Percentiles rank a stretch among this genome's conserved stretches.
phyloP scores from a whole-genome alignment of 768 basidiomycete genomes.

The Collybiopsis luxurians region DNA sequence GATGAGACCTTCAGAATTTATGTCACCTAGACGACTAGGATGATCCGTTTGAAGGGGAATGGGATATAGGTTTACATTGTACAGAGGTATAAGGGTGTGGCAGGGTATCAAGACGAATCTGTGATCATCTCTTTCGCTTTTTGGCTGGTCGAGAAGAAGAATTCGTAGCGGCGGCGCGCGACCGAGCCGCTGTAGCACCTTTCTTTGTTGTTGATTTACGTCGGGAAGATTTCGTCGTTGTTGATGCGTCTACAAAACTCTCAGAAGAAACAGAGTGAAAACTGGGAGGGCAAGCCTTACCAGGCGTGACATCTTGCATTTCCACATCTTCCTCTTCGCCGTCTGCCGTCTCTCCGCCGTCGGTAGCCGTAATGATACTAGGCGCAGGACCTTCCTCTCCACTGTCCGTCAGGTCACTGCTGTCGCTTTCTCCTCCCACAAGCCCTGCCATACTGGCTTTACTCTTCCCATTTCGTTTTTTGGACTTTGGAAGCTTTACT shows the following conservation, averaged over 20 bases:
- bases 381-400: constrained; percentile 65
- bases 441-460: constrained; percentile 68
- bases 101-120: not conserved
- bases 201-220: constrained; percentile 31
- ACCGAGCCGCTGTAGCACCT: constrained; percentile 20
- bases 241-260: constrained; percentile 28
- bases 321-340: constrained; percentile 62
- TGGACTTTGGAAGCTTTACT: constrained; percentile 3
- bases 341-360: constrained; percentile 63
- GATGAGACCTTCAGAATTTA: no score
- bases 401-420: constrained; percentile 81
- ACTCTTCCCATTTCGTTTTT: constrained; percentile 43
- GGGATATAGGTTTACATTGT: no score
- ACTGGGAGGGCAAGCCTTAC: constrained; percentile 32
- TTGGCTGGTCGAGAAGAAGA: constrained; percentile 36
- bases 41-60: no score
- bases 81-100: not conserved
- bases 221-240: constrained; percentile 35
- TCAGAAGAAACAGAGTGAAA: constrained; percentile 4
- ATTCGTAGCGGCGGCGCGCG: constrained; percentile 27
- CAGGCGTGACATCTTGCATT: constrained; percentile 55
- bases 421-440: constrained; percentile 82
- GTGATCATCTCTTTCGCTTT: constrained; percentile 44
- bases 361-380: constrained; percentile 70
- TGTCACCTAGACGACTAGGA: no score